Percentiles rank a stretch among this genome's conserved stretches.
Evolutionary conservation across 495 filamentous ascomycete species (phyloP).

Genomic region (Xylaria flabelliformis): DNA sequence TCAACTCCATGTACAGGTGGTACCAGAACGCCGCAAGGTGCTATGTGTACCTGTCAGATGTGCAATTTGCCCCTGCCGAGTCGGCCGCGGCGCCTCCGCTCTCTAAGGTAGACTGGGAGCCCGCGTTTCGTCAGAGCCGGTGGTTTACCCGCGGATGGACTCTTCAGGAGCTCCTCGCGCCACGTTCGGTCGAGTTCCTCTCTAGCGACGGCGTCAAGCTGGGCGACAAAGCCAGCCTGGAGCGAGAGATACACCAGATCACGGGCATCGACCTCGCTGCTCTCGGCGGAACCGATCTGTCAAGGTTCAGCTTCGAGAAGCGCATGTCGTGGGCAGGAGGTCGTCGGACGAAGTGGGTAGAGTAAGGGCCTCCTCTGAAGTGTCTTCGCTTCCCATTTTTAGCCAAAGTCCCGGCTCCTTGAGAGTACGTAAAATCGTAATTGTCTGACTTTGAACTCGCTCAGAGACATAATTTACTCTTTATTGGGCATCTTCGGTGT

Average conservation of each 20-base stretch:
- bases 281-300: not conserved
- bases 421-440: not conserved
- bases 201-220: not conserved
- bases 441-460: not conserved
- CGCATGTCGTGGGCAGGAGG: not conserved
- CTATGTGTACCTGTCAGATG: not conserved
- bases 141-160: not conserved
- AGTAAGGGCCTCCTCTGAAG: not conserved
- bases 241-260: not conserved
- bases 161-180: not conserved
- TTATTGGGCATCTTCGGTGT: not conserved
- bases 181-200: constrained; percentile 2
- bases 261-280: not conserved
- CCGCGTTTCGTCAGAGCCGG: not conserved
- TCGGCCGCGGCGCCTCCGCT: no score
- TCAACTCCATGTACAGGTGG: not conserved
- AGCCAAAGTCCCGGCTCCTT: not conserved
- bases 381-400: not conserved
- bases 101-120: not conserved
- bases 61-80: not conserved
- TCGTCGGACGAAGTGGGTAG: not conserved
- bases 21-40: not conserved
- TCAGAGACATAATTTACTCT: not conserved
- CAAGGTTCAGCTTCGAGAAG: not conserved
- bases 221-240: not conserved